Percentiles rank a stretch among this genome's conserved stretches.
These are phyloP conservation scores for Cyberlindnera subsufficiens DNA, from an alignment of 805 yeast genomes.

Conservation along the genomic window DNA sequence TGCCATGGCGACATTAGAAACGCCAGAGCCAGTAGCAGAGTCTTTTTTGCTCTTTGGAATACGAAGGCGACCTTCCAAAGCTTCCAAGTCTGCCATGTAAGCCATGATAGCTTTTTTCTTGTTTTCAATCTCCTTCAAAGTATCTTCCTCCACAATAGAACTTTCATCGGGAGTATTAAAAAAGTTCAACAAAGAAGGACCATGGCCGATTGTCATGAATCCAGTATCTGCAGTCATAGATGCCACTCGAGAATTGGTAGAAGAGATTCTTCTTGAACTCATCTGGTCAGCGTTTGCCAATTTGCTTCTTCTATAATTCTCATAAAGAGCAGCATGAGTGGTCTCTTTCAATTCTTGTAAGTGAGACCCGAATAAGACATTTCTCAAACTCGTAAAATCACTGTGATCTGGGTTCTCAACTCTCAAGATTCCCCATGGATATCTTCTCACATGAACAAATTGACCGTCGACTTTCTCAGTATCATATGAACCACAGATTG, in stretches of 20 bases:
- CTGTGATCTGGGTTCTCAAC: constrained; percentile 53
- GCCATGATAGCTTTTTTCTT: constrained; percentile 16
- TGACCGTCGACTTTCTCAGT: constrained; percentile 24
- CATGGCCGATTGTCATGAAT: not conserved
- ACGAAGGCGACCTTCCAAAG: constrained; percentile 14
- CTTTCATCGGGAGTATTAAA: not conserved
- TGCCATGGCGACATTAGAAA: not conserved
- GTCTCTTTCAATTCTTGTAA: constrained; percentile 76
- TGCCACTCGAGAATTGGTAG: constrained; percentile 8
- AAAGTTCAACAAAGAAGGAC: not conserved
- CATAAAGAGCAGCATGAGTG: constrained; percentile 73
- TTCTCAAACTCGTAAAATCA: constrained; percentile 67
- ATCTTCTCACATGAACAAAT: constrained; percentile 44
- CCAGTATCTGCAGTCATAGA: not conserved
- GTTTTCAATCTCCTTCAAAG: constrained; percentile 14
- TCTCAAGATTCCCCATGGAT: constrained; percentile 64
- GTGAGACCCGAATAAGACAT: constrained; percentile 70
- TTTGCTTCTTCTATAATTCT: constrained; percentile 69
- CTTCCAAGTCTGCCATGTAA: constrained; percentile 13
- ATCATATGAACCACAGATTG: constrained; percentile 55
- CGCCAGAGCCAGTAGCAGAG: too few species aligned
- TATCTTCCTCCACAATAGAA: constrained; percentile 1
- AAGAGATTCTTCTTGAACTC: constrained; percentile 18
- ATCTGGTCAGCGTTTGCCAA: constrained; percentile 30
- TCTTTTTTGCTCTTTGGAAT: not conserved